Conservation (phyloP, 1,284 basidiomycete species). For the Ganoderma lingzhi region DNA sequence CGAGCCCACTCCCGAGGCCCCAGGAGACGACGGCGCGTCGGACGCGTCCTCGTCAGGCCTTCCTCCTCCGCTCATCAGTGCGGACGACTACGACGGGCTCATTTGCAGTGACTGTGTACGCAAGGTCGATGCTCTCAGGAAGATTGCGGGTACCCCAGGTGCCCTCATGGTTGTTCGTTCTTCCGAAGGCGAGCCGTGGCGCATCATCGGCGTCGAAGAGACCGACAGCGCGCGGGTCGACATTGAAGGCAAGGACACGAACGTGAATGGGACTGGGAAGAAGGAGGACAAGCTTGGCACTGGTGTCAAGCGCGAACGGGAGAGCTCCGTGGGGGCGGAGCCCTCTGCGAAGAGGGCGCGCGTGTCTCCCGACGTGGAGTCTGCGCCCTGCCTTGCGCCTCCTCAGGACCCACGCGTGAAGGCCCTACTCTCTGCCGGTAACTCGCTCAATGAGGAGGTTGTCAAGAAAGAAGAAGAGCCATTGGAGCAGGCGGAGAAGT, state of each 20-base stretch:
- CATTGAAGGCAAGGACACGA: constrained; percentile 24
- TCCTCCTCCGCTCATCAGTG: constrained; percentile 69
- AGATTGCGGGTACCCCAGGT: constrained; percentile 72
- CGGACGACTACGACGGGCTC: constrained; percentile 74
- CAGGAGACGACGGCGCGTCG: constrained; percentile 60
- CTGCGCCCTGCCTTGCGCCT: constrained; percentile 60
- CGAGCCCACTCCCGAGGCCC: constrained; percentile 36
- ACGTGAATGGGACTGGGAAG: constrained; percentile 11
- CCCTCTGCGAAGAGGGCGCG: constrained; percentile 60
- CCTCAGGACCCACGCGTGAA: constrained; percentile 40
- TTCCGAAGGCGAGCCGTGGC: constrained; percentile 56
- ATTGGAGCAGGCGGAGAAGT: neutral
- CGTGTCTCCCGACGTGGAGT: constrained; percentile 32
- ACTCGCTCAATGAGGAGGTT: neutral
- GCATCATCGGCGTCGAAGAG: constrained; percentile 45
- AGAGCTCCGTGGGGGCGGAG: constrained; percentile 45
- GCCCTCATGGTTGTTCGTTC: constrained; percentile 67
- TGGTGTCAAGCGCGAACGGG: constrained; percentile 60
- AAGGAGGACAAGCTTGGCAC: constrained; percentile 17
- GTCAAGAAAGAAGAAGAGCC: neutral
- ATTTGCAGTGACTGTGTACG: constrained; percentile 73
- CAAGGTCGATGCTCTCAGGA: constrained; percentile 57
- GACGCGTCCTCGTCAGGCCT: constrained; percentile 69
- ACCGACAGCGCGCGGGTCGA: constrained; percentile 34
- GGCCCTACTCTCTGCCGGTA: constrained; percentile 40